Evolutionary conservation across 441 rosid genomes (phyloP), one percentile per base, ranked within the genome.

Genomic region (Syzygium malaccense): DNA sequence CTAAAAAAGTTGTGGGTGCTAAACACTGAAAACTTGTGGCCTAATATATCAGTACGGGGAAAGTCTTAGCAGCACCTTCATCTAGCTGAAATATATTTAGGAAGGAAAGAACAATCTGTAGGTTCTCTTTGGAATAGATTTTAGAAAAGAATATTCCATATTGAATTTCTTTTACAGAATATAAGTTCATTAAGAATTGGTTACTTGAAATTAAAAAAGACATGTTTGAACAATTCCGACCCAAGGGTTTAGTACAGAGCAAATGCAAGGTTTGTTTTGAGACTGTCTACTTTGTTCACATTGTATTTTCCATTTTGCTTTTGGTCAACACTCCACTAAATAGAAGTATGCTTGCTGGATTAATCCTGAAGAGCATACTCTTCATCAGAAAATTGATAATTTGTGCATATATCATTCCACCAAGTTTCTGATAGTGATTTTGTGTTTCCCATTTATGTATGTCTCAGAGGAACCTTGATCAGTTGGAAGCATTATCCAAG

Each of bases 401-500:
- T 25, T 25, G 68, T 60, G 68, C 68, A 28, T 60, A 13, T 60
- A 60, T 60, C 18, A 60, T 8, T 55, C 15, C 78, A 86, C 51
- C 32, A 6, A 9, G 11, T 51, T 25, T 86, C 58, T 56, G 23
- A 66, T 68, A 37, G 30, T 90, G 87, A 86, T 60, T 83, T 87
- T 86, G 64, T 75, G 28, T 87, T 58, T n/a, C 14, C 54, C 33
- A 62, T 88, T 86, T 91, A 10, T 88, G 86, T 20, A 12, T 90
- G 55, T 79, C 90, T 88, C 93, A 98, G 99, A 96, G 98, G 92
- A 98, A 96, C 91, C 92, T 98, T 88, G 99, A 98, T 87, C 99
- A 98, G 87, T 87, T 97, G 91, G 99, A 98, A 93, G 96, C 98
- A 85, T 92, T 98, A 55, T 98, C 98, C 30, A 96, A 95, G 96